Evolutionary conservation across 805 yeast genomes (phyloP).

Genomic region (Wickerhamomyces queroliae): DNA sequence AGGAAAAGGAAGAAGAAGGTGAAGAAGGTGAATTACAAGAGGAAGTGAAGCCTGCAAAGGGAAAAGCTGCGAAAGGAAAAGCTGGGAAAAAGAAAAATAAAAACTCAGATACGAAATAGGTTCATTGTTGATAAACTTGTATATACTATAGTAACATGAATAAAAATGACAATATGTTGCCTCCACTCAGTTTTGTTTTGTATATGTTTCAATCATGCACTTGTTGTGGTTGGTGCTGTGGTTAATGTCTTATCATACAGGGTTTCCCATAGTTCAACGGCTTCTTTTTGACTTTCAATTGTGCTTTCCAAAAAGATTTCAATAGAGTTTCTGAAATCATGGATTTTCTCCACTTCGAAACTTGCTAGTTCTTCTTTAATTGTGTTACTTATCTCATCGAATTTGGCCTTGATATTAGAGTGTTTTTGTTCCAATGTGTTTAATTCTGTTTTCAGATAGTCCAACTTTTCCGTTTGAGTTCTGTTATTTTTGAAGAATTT

Average conservation of each 20-base stretch:
- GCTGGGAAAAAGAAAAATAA: conserved; percentile 3
- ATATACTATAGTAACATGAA: not conserved
- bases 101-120: not conserved
- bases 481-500: conserved; percentile 39
- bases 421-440: conserved; percentile 48
- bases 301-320: conserved; percentile 88
- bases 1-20: conserved; percentile 20
- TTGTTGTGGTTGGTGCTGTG: not conserved
- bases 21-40: conserved; percentile 7
- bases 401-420: conserved; percentile 47
- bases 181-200: too few species aligned
- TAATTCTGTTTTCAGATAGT: conserved; percentile 53
- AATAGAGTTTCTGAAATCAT: conserved; percentile 81
- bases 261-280: conserved; percentile 82
- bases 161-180: not conserved
- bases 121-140: conserved; percentile 4
- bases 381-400: conserved; percentile 55
- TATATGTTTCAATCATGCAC: too few species aligned
- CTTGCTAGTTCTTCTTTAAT: conserved; percentile 60
- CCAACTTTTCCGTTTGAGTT: conserved; percentile 59
- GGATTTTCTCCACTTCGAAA: conserved; percentile 71
- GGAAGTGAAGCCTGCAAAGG: too few species aligned
- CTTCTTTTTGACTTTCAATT: conserved; percentile 90
- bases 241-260: conserved; percentile 57
- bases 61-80: not conserved